Conservation (phyloP, 352 stramenopile species). For the Salisapilia sapeloensis region DNA sequence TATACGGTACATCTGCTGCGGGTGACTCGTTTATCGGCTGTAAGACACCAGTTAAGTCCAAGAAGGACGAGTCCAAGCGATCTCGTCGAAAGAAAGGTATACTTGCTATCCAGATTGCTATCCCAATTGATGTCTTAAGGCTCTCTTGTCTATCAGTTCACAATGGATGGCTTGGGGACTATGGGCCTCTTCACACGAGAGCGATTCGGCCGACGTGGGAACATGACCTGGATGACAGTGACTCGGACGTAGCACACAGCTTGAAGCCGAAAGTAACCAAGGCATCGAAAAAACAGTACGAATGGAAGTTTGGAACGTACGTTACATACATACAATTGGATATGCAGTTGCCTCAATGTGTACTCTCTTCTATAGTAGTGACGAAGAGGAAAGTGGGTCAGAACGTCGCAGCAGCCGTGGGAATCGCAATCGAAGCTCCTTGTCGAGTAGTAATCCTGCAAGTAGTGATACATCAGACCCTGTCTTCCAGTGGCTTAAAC, state of each 20-base stretch:
- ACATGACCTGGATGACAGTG: conserved; percentile 8
- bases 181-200: conserved; percentile 50
- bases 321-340: too few relatives aligned
- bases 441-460: conserved; percentile 7
- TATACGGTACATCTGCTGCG: conserved; percentile 28
- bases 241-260: conserved; percentile 1
- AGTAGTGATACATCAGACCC: conserved; percentile 24
- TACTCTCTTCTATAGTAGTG: too few relatives aligned
- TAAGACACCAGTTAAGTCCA: conserved; percentile 8
- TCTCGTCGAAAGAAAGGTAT: conserved; percentile 1
- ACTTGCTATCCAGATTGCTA: neutral
- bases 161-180: conserved; percentile 62
- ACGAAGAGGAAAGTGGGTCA: too few relatives aligned
- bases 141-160: conserved; percentile 13
- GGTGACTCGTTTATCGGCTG: conserved; percentile 35
- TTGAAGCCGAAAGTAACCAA: neutral
- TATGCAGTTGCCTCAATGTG: too few relatives aligned
- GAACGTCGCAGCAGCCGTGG: neutral
- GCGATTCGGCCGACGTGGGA: conserved; percentile 36
- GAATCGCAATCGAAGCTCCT: neutral
- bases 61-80: conserved; percentile 5
- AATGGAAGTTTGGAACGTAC: conserved; percentile 4
- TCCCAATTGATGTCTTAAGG: neutral
- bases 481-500: conserved; percentile 42
- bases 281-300: conserved; percentile 2